Evolutionary conservation across 805 yeast species (phyloP), one percentile per base, ranked within the genome.

Genomic region (Candida odintsovae): DNA sequence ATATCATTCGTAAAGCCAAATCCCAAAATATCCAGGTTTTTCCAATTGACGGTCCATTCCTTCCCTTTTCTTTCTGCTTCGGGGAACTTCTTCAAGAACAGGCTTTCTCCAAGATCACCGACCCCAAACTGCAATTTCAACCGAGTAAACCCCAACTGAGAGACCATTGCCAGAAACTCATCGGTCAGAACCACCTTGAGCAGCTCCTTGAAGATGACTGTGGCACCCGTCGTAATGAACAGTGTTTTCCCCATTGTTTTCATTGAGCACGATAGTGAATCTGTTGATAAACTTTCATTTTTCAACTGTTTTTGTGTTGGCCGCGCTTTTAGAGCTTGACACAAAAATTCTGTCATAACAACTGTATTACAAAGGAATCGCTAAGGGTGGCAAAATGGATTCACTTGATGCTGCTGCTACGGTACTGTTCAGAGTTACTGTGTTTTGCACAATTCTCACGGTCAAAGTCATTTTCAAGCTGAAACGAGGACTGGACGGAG

Each of bases 201-300:
- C 15, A 92, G 73, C 16, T 59, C 66, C 11, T 73, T 71, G 60
- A 92, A 92, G 0, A 95, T 84, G 19, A 86, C 90, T 0, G 97
- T 90, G 2, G 97, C 97, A 1, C 98, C 98, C 4, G 95, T 85
- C 0, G 95, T 83, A 6, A 90, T 83, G 29, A 90, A 67, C 2
- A 67, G 42, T 0, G 60, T 47, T 25, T 46, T 44, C 13, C n/a
- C 33, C 47, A 40, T 43, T 20, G 33, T 33, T 16, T 5, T 33
- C 16, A 15, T 31, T 31, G 28, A 25, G 10, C 12, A 9, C 4
- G 18, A 33, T 4, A 11, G 12, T 15, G 7, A 33, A 16, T 33
- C 36, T 33, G 18, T 33, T 33, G 20, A 33, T 33, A 7, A 6
- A 28, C 4, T 12, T 28, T 9, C 20, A 6, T 9, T 16, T 33